Conservation (phyloP, 805 yeast species). For the Candida insectalens region DNA sequence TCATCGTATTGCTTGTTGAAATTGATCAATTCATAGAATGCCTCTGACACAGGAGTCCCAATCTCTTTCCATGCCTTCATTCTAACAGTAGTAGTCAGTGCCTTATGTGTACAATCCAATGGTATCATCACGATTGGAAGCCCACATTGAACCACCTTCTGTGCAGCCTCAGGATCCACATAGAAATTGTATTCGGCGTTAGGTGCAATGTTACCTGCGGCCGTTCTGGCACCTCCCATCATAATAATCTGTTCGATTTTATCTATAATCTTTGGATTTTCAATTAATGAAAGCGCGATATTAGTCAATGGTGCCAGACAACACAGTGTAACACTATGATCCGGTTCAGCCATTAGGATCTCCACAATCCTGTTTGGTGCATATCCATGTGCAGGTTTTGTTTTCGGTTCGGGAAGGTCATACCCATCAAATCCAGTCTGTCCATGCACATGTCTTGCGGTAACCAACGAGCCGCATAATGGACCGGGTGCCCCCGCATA, state of each 20-base stretch:
- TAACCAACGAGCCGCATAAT: slow-evolving; percentile 29
- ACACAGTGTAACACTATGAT: slow-evolving; percentile 36
- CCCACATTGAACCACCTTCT: slow-evolving; percentile 36
- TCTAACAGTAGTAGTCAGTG: slow-evolving; percentile 13
- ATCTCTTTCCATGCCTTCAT: slow-evolving; percentile 11
- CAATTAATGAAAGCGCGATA: slow-evolving; percentile 38
- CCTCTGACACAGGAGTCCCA: slow-evolving; percentile 43
- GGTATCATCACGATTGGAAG: slow-evolving; percentile 51
- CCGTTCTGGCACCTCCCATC: slow-evolving; percentile 61
- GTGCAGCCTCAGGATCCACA: slow-evolving; percentile 70
- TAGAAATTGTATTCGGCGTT: slow-evolving; percentile 61
- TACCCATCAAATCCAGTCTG: slow-evolving; percentile 61
- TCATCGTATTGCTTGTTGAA: slow-evolving; percentile 39
- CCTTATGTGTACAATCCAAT: slow-evolving; percentile 61
- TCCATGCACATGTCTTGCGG: slow-evolving; percentile 60
- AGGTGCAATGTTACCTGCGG: background rate
- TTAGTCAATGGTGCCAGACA: slow-evolving; percentile 72
- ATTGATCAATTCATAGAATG: slow-evolving; percentile 43
- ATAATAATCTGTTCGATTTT: slow-evolving; percentile 41
- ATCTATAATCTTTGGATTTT: slow-evolving; percentile 38
- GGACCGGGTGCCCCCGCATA: slow-evolving; percentile 53
- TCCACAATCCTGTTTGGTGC: slow-evolving; percentile 25
- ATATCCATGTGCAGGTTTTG: slow-evolving; percentile 27
- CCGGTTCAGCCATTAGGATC: too few species aligned
- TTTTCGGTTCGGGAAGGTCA: slow-evolving; percentile 37